Evolutionary conservation across 108 stramenopile species (phyloP).

Genomic region (Skeletonema marinoi): DNA sequence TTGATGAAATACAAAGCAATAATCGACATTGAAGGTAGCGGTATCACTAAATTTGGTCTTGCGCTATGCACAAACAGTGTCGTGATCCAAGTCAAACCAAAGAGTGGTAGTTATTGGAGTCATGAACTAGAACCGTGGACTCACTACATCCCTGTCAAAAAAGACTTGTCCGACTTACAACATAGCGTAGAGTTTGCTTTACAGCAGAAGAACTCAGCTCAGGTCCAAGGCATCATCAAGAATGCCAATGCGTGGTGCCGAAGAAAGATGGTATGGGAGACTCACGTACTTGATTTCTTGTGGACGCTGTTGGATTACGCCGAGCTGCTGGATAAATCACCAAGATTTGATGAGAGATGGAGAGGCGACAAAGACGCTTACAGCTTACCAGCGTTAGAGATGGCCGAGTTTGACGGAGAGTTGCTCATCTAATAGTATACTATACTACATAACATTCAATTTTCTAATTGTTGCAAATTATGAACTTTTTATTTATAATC

Average conservation of each 20-base stretch:
- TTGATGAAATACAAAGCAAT: slow-evolving; percentile 40
- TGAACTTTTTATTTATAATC: not conserved
- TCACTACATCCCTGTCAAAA: slow-evolving; percentile 35
- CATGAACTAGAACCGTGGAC: slow-evolving; percentile 28
- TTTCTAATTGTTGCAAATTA: not conserved
- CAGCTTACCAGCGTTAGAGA: slow-evolving; percentile 18
- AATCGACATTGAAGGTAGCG: slow-evolving; percentile 30
- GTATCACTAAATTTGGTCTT: slow-evolving; percentile 24
- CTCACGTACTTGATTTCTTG: slow-evolving; percentile 21
- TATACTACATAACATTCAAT: not conserved
- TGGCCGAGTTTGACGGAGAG: slow-evolving; percentile 24
- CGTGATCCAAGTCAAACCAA: slow-evolving; percentile 33
- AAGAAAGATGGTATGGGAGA: slow-evolving; percentile 36
- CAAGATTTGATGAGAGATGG: slow-evolving; percentile 25
- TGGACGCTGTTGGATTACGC: slow-evolving; percentile 43
- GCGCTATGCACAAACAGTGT: slow-evolving; percentile 35
- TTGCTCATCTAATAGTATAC: not conserved
- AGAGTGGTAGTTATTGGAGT: slow-evolving; percentile 27
- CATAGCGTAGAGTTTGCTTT: slow-evolving; percentile 20
- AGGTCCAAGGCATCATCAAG: slow-evolving; percentile 16
- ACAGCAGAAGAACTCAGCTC: slow-evolving; percentile 2
- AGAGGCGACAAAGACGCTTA: slow-evolving; percentile 16
- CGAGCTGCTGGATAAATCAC: slow-evolving; percentile 25
- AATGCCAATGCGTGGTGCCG: slow-evolving; percentile 41
- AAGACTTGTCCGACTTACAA: slow-evolving; percentile 20